These are phyloP conservation scores for Baorangia bicolor DNA, from an alignment of 768 basidiomycete genomes.

Conservation along the genomic window DNA sequence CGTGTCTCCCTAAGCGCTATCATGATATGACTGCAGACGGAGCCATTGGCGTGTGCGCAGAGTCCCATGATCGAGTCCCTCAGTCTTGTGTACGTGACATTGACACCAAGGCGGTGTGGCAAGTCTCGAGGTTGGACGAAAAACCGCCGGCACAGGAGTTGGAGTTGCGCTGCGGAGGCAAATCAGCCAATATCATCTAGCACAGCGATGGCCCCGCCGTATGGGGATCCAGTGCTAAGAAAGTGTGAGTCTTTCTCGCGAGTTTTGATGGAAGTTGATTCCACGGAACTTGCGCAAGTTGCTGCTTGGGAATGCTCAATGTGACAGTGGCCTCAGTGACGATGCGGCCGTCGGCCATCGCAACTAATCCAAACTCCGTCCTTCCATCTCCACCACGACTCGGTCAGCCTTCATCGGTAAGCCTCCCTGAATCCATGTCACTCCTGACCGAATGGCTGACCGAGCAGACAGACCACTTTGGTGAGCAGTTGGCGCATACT, in stretches of 20 bases:
- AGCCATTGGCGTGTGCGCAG: not conserved
- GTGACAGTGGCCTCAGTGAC: not conserved
- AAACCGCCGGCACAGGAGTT: not conserved
- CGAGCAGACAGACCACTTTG: not conserved
- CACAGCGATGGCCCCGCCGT: not conserved
- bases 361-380: not conserved
- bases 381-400: not conserved
- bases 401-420: not conserved
- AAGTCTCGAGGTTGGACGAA: not conserved
- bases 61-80: not conserved
- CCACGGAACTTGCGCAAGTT: not conserved
- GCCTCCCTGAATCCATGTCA: not conserved
- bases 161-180: not conserved
- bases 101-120: not conserved
- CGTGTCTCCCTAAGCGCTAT: constrained; percentile 2
- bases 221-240: not conserved
- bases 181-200: not conserved
- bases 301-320: not conserved
- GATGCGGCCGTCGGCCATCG: not conserved
- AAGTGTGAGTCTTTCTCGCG: not conserved
- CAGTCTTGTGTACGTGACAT: not conserved
- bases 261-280: not conserved
- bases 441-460: not conserved
- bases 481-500: not conserved
- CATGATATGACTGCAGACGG: not conserved